Evolutionary conservation across 2,329 filamentous ascomycete species (phyloP).

Genomic region (Aspergillus persii): DNA sequence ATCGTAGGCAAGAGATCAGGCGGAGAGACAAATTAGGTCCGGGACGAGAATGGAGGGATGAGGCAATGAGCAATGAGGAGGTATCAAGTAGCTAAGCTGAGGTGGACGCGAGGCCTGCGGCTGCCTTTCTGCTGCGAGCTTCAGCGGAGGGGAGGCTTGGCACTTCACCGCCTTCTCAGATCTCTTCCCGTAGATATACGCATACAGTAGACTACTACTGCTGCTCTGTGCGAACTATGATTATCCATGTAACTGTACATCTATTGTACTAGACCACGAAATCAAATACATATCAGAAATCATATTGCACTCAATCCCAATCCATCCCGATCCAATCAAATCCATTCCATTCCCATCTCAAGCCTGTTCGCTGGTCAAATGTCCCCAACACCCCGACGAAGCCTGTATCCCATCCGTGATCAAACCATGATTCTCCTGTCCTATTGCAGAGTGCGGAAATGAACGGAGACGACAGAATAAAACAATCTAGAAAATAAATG

Average conservation of each 20-base stretch:
- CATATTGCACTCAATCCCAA: conserved; percentile 30
- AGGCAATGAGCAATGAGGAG: background rate
- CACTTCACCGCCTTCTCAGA: too few relatives aligned
- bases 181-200: too few relatives aligned
- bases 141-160: conserved; percentile 2
- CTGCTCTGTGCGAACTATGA: too few relatives aligned
- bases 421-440: conserved; percentile 41
- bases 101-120: conserved; percentile 27
- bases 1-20: background rate
- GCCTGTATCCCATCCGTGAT: conserved; percentile 41
- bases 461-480: conserved; percentile 18
- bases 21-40: background rate
- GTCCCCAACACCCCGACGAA: conserved; percentile 40
- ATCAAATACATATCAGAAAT: conserved; percentile 16
- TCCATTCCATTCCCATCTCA: conserved; percentile 24
- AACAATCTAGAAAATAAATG: conserved; percentile 19
- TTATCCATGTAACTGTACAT: too few relatives aligned
- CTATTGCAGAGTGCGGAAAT: conserved; percentile 35
- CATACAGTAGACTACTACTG: too few relatives aligned
- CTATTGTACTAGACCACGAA: background rate
- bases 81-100: background rate
- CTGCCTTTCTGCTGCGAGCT: conserved; percentile 23
- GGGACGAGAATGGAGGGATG: conserved; percentile 4
- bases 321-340: conserved; percentile 24
- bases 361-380: conserved; percentile 23